Evolutionary conservation across 805 yeast species (phyloP), one percentile per base, ranked within the genome.

Genomic region (Wickerhamiella hasegawae): DNA sequence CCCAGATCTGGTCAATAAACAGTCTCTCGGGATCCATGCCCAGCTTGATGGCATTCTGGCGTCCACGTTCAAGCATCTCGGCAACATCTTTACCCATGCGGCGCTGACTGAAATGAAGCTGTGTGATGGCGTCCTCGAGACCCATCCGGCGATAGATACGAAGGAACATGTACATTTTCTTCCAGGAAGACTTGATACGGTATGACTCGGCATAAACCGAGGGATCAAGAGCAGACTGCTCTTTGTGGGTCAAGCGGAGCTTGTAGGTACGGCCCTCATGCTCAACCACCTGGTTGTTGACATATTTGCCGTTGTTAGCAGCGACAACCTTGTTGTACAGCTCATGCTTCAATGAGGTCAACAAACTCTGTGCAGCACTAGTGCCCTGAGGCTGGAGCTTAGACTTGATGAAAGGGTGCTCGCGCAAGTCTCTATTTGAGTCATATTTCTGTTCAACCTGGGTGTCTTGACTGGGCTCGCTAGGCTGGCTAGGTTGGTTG

Each of bases 41-140:
- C 43, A 77, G 55, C 27, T 59, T 61, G 38, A 68, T 60, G 17
- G 85, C 83, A 49, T 81, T 83, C 32, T 69, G 65, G 23, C 81
- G 49, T 8, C 92, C 94, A 34, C 70, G 63, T 48, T 74, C 72
- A 42, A 87, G 65, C 57, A 85, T 59, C 42, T 73, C 78, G 34
- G 75, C 85, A 37, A 84, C 66, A 44, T 84, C 94, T 37, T 76
- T 67, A 22, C 92, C 71, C 56, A 84, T 69, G 48, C 76, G 72
- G 59, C 82, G 83, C 32, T 74, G 68, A 53, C 74, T 72, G 63
- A 87, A 87, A 57, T 87, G 96, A 47, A 85, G 75, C 60, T 85
- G 96, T 28, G 87, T 82, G 46, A 87, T 78, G 35, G 96, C 97
- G 29, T 69, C 71, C 46, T 73, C 70, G 24, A 81, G 72, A 35